Evolutionary conservation across 495 filamentous ascomycete genomes (phyloP), one percentile per base, ranked within the genome.

Genomic region (Jackrogersella minutella): DNA sequence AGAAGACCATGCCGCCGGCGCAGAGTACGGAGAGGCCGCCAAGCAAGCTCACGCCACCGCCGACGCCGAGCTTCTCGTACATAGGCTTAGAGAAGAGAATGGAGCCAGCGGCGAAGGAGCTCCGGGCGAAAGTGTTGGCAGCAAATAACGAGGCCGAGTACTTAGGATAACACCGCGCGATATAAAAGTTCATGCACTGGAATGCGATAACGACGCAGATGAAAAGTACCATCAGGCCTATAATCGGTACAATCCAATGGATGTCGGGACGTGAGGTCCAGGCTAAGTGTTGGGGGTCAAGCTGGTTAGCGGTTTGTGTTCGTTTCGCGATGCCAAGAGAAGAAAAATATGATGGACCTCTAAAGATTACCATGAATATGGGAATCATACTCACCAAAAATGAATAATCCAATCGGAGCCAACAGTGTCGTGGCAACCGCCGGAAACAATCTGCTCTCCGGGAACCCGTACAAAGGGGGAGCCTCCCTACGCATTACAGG

Each of bases 11-110:
- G 5, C 67, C 67, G 13, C 17, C 19, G 1, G 58, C 57, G 21
- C 67, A 70, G 9, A 70, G 31, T 10, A 70, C 58, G 0, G 58
- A 37, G 10, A 70, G 53, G 2, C 67, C 62, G 2, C 82, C 89
- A 16, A 92, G 68, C 41, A 92, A 58, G n/a, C 83, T 85, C 30
- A 88, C 87, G 0, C 86, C 86, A 79, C 86, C 88, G 0, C 86
- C 85, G 3, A 84, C 74, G 0, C 86, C 86, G 1, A 90, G 72
- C 1, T 64, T 69, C 5, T 76, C 44, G 54, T 87, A 89, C 83
- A 90, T 84, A 2, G 43, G 43, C 24, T 76, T 75, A 1, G 84
- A 86, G 0, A 83, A 83, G 5, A 88, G 74, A 1, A 86, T 85
- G 16, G 88, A 68, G 52, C 85, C 73, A 16, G 84, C 84, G n/a